These are phyloP conservation scores for Epichloe uncinata DNA, from an alignment of 2,329 filamentous ascomycete species.

Conservation along the genomic window DNA sequence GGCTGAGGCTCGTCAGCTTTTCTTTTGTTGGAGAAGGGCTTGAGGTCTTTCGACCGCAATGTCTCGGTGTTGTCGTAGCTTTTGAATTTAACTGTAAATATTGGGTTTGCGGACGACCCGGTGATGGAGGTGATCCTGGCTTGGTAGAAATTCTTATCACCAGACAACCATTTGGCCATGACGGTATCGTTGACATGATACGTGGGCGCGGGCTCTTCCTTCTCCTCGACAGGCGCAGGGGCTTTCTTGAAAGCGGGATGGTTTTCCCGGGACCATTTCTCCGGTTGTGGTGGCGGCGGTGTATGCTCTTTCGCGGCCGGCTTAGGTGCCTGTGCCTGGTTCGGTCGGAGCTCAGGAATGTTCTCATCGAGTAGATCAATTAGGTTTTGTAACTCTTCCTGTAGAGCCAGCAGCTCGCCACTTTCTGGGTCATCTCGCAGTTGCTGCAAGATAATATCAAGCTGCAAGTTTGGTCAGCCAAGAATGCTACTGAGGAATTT, in stretches of 20 bases:
- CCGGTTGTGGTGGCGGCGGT: conserved; percentile 35
- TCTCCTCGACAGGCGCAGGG: conserved; percentile 29
- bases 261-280: conserved; percentile 71
- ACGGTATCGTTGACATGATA: conserved; percentile 86
- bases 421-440: conserved; percentile 73
- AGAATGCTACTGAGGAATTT: not conserved
- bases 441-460: conserved; percentile 64
- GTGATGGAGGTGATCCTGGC: conserved; percentile 90
- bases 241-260: conserved; percentile 59
- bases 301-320: conserved; percentile 30
- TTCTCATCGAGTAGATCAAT: conserved; percentile 67
- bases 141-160: conserved; percentile 82
- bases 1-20: conserved; percentile 69
- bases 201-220: conserved; percentile 38
- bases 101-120: conserved; percentile 76
- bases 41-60: conserved; percentile 68
- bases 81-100: conserved; percentile 93
- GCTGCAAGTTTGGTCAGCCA: conserved; percentile 31
- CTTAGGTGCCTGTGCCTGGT: conserved; percentile 30
- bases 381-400: conserved; percentile 68
- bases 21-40: conserved; percentile 66
- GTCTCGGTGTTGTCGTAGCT: conserved; percentile 79
- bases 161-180: conserved; percentile 79
- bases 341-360: conserved; percentile 62
- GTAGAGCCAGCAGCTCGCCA: conserved; percentile 61